These are phyloP conservation scores for Tetrahymena malaccensis DNA, from an alignment of 73 alveolate genomes.

Conservation along the genomic window DNA sequence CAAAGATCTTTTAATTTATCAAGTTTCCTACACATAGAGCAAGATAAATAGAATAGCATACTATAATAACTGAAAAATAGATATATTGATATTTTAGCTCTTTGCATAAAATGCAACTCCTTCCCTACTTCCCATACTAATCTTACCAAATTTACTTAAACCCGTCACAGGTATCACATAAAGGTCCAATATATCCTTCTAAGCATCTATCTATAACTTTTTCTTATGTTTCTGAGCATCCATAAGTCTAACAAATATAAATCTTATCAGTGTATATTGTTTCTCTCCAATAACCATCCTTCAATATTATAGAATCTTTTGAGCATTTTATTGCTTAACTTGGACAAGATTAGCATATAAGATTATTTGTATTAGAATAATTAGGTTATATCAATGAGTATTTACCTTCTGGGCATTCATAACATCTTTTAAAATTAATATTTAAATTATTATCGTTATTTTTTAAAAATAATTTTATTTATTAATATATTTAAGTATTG, in stretches of 20 bases:
- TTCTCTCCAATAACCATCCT: not conserved
- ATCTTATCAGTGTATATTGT: not conserved
- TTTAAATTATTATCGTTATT: too few relatives aligned
- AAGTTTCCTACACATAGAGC: not conserved
- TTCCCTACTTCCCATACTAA: not conserved
- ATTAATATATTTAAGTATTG: too few relatives aligned
- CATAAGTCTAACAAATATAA: not conserved
- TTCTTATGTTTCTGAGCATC: not conserved
- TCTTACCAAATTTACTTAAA: not conserved
- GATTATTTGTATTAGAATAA: not conserved
- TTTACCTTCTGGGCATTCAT: not conserved
- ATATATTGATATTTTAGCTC: not conserved
- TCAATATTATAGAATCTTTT: not conserved
- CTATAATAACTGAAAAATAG: not conserved
- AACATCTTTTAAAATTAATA: not conserved
- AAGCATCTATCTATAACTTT: not conserved
- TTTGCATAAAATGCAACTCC: not conserved
- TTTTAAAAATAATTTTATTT: too few relatives aligned
- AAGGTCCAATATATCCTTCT: not conserved
- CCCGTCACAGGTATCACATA: not conserved
- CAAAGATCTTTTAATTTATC: not conserved
- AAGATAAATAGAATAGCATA: not conserved
- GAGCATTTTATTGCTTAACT: not conserved
- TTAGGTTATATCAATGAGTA: not conserved
- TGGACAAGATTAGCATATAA: not conserved